Base-by-base conservation (phyloP, 306 rosid species). In the Cucurbita ficifolia region DNA sequence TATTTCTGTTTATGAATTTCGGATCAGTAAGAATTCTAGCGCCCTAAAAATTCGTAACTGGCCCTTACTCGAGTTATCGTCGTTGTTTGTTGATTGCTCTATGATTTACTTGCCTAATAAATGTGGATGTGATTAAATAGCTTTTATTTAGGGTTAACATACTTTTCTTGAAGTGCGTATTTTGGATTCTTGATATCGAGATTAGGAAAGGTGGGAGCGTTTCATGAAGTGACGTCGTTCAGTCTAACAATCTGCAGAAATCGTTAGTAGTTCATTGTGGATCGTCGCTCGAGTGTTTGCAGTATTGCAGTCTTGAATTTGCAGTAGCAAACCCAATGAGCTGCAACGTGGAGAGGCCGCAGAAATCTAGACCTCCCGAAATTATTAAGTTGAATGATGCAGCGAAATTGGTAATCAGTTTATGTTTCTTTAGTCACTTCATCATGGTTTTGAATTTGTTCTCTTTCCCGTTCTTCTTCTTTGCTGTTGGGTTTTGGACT, bases 321-420 rank as follows among this genome's bases (percentile, higher is more conserved):
- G 48, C 17, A 8, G 14, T 46, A 7, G 33, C 33, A 39, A 63
- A 12, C 22, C 7, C 29, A 79, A 81, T 84, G 93, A 79, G 80
- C 82, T 79, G 79, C 81, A 83, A 74, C 75, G 56, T 57, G 14
- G 82, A 75, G 39, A 79, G 60, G 50, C 35, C 78, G 19, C 84
- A 82, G 81, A 86, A 84, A 78, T 68, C 60, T 56, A 61, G 74
- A 58, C 79, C 79, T 64, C 78, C 90, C 52, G 86, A 82, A 78
- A 80, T 90, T 77, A 80, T 93, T 70, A 90, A 78, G 89, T 62
- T 83, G 92, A 78, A 86, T 80, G 75, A 62, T 22, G 96, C 94
- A 52, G 81, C 87, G 79, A 91, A 84, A 77, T 68, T 93, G 97
- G 98, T 93, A 89, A 63, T n/a, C 12, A 3, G 73, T 82, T 79